Evolutionary conservation across 1,139 yeast species (phyloP).

Genomic region (Blastobotrys elegans): DNA sequence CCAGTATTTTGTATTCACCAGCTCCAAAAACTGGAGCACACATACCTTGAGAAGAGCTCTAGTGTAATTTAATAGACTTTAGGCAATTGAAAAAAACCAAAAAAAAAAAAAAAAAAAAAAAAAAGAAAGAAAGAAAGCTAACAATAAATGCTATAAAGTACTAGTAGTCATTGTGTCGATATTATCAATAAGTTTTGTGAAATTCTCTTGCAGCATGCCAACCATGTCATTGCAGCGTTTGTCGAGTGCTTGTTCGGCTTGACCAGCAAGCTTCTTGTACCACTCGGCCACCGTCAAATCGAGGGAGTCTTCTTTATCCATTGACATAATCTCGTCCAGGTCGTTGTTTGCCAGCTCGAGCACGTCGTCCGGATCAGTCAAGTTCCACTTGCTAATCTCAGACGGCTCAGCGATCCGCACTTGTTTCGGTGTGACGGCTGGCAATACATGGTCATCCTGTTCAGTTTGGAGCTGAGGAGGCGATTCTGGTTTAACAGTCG

Average conservation of each 20-base stretch:
- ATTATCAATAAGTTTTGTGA: conserved; percentile 26
- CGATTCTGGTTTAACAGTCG: no score
- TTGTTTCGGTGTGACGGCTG: conserved; percentile 12
- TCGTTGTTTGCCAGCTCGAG: conserved; percentile 6
- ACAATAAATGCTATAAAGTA: conserved; percentile 1
- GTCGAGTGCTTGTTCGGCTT: conserved; percentile 30
- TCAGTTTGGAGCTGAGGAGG: neutral
- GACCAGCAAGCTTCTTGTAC: conserved; percentile 46
- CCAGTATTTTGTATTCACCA: neutral
- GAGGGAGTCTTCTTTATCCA: conserved; percentile 6
- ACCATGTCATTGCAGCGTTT: conserved; percentile 34
- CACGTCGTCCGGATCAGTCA: conserved; percentile 9
- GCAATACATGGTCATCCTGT: neutral
- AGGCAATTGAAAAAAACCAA: neutral
- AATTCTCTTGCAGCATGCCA: conserved; percentile 26
- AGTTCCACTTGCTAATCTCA: conserved; percentile 19
- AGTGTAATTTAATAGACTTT: neutral
- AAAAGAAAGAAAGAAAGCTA: neutral
- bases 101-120: neutral
- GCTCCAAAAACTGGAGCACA: neutral
- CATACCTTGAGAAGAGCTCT: neutral
- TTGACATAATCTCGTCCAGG: neutral
- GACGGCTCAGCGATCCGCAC: conserved; percentile 12
- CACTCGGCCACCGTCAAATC: conserved; percentile 67
- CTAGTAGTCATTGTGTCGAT: conserved; percentile 18